These are phyloP conservation scores for Multifurca ochricompacta DNA, from an alignment of 768 basidiomycete species.

Conservation along the genomic window DNA sequence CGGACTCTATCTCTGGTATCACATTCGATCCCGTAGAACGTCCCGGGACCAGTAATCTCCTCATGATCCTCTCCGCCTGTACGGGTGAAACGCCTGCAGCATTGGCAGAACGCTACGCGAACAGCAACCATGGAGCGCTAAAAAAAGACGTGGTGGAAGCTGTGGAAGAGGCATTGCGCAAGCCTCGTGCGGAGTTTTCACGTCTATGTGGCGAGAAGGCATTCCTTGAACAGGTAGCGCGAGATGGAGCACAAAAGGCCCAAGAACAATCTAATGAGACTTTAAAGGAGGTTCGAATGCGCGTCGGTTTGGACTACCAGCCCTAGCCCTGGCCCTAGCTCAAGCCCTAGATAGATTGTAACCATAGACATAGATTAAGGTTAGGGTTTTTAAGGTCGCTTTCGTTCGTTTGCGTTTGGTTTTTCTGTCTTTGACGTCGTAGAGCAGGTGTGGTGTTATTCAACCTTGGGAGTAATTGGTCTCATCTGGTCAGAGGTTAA, in stretches of 20 bases:
- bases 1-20: slow-evolving; percentile 69
- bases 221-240: slow-evolving; percentile 57
- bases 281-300: slow-evolving; percentile 56
- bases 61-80: slow-evolving; percentile 75
- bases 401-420: no score
- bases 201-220: slow-evolving; percentile 48
- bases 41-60: slow-evolving; percentile 77
- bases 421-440: not conserved
- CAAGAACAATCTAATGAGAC: slow-evolving; percentile 51
- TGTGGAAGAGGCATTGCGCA: slow-evolving; percentile 55
- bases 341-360: not conserved
- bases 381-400: not conserved
- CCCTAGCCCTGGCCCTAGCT: no score
- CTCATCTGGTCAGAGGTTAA: no score
- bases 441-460: not conserved
- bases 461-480: not conserved
- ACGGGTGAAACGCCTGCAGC: slow-evolving; percentile 36
- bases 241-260: slow-evolving; percentile 57
- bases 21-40: slow-evolving; percentile 75
- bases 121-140: slow-evolving; percentile 53
- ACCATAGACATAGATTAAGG: not conserved
- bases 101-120: slow-evolving; percentile 45
- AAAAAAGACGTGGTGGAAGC: slow-evolving; percentile 73
- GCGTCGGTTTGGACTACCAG: slow-evolving; percentile 56
- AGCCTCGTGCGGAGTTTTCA: slow-evolving; percentile 63